Evolutionary conservation across 2,329 filamentous ascomycete genomes (phyloP).

Genomic region (Fusarium tricinctum): DNA sequence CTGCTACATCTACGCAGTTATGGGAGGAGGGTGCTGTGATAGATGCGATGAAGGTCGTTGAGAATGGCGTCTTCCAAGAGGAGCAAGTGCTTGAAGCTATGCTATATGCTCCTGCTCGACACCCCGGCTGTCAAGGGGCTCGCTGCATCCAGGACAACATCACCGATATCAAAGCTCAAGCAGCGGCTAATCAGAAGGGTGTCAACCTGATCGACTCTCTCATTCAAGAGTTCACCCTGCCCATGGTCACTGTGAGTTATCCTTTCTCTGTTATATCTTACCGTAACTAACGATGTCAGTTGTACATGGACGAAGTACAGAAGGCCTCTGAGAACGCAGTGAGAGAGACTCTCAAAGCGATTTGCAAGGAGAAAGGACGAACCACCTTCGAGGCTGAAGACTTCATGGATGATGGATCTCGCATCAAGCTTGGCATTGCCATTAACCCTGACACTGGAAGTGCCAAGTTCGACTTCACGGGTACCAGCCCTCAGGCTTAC

Average conservation of each 20-base stretch:
- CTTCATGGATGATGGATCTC: conserved; percentile 86
- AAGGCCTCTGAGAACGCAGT: too few species aligned
- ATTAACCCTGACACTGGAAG: conserved; percentile 82
- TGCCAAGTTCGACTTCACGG: conserved; percentile 83
- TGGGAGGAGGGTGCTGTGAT: conserved; percentile 75
- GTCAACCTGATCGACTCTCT: not conserved
- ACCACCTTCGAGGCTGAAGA: conserved; percentile 57
- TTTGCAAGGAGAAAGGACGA: too few species aligned
- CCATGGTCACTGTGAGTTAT: too few species aligned
- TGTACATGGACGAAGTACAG: too few species aligned
- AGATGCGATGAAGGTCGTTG: conserved; percentile 71
- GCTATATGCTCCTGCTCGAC: not conserved
- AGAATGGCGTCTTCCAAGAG: conserved; percentile 55
- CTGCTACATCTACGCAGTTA: conserved; percentile 75
- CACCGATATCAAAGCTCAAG: conserved; percentile 78
- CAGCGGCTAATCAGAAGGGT: not conserved
- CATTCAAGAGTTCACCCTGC: conserved; percentile 58
- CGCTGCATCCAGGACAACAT: not conserved
- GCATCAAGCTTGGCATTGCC: conserved; percentile 79
- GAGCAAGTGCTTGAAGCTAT: not conserved
- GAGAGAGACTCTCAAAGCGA: too few species aligned
- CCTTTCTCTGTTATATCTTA: too few species aligned
- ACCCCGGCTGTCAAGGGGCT: not conserved
- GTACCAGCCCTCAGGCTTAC: conserved; percentile 81
- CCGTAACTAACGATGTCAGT: too few species aligned